Evolutionary conservation across 1,139 yeast genomes (phyloP).

Genomic region (Debaryomycetaceae sp.): DNA sequence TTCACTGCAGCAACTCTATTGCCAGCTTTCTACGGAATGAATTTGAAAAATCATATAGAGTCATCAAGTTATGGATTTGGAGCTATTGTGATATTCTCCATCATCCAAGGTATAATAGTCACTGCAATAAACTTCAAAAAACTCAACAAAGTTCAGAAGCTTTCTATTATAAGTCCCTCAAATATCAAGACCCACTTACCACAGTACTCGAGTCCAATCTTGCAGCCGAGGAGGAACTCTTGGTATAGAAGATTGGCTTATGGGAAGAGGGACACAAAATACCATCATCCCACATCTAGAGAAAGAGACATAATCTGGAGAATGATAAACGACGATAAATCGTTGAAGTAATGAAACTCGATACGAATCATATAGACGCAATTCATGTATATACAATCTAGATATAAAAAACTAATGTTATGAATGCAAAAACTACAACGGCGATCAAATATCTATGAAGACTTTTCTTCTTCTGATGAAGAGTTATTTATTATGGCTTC

Average conservation of each 20-base stretch:
- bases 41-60: constrained; percentile 83
- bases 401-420: constrained; percentile 1
- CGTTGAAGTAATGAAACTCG: constrained; percentile 10
- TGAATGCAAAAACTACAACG: constrained; percentile 1
- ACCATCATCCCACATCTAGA: constrained; percentile 35
- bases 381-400: constrained; percentile 4
- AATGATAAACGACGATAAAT: constrained; percentile 65
- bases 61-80: constrained; percentile 68
- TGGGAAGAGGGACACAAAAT: constrained; percentile 27
- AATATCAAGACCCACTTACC: constrained; percentile 1
- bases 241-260: constrained; percentile 23
- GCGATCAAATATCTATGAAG: constrained; percentile 14
- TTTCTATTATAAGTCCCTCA: constrained; percentile 52
- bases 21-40: constrained; percentile 90
- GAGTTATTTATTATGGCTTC: constrained; percentile 30
- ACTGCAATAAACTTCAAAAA: constrained; percentile 45
- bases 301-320: constrained; percentile 69
- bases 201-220: constrained; percentile 2
- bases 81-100: constrained; percentile 49
- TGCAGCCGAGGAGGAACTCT: constrained; percentile 8
- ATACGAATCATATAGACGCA: neutral
- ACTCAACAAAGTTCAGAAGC: constrained; percentile 53
- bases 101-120: constrained; percentile 44
- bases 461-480: constrained; percentile 28
- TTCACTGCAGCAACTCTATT: constrained; percentile 65